Evolutionary conservation across 1,139 yeast genomes (phyloP), one percentile per base, ranked within the genome.

Genomic region (Kodamaea fungicola): DNA sequence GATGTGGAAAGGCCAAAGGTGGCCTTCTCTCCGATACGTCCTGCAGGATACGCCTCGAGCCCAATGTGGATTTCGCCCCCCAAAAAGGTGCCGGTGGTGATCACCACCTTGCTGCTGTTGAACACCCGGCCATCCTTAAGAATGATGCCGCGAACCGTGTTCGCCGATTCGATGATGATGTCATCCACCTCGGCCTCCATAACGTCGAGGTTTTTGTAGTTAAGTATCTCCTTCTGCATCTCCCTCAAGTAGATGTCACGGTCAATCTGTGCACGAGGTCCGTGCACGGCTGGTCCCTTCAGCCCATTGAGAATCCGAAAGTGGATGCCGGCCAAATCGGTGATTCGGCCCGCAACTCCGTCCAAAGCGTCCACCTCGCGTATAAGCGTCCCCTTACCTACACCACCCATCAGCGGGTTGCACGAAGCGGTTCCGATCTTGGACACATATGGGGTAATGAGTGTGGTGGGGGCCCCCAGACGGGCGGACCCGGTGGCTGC

Each of bases 321-420:
- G 57, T 90, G 96, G 28, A 90, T 86, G 0, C 98, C 98, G 0
- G 98, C 95, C 50, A 75, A 70, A 60, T 94, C 99, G 2, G 94
- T 90, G 12, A 92, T 77, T 42, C 78, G 68, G 0, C 92, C 81
- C 6, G 95, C 80, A 0, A 92, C 85, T 3, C 99, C 99, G 58
- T 90, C 99, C 38, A 94, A 65, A 0, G 99, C 97, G 64, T 94
- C 99, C 6, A 94, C 88, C 59, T 94, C 99, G 47, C 89, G 75
- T 28, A 94, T 63, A 35, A 94, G 65, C 1, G 96, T 92, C 12
- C 98, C 99, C 54, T 94, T 94, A 1, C 98, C 99, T 35, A 94
- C 94, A 37, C 99, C 99, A 28, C 98, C 99, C 83, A 89, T 87
- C 33, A 89, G 89, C 4, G 99, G 99, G 56, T 94, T 94, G 57